Base-by-base conservation (phyloP, 805 yeast species). In the Saccharomyces eubayanus region DNA sequence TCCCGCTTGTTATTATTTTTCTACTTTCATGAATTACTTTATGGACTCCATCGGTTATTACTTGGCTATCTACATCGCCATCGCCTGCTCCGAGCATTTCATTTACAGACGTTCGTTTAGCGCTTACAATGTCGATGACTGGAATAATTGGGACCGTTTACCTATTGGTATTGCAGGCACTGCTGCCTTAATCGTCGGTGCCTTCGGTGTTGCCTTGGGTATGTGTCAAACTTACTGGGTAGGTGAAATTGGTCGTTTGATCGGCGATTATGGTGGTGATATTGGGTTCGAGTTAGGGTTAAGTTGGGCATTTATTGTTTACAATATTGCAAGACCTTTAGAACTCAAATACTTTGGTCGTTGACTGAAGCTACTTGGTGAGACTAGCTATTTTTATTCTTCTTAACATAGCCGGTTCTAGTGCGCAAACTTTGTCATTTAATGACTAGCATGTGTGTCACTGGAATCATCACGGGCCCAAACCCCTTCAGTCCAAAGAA, bases 41-140 rank as follows among this genome's bases (percentile, higher is more conserved):
- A 89, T 91, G 96, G 82, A 87, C 74, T 74, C 89, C 69, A 90
- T 91, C 70, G 94, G 88, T 61, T 90, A 91, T 77, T 90, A 92
- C 81, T 77, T 90, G 67, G 89, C 96, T 55, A 85, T 90, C 64
- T 91, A 90, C 74, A 81, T 80, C 63, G 82, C 86, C 50, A 83
- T 90, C 70, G 71, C 81, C 29, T 69, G 85, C 12, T 79, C 87
- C 36, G 96, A 90, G 72, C 96, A 90, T 71, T 83, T 87, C 68
- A 76, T 89, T 68, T 86, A 81, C 80, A 82, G 83, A 66, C 78
- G 75, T 62, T 86, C 87, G 46, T 74, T 77, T 61, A 58, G 72
- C 31, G 82, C 80, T 57, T 87, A 88, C 72, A 81, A 86, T 65
- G 74, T 83, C 59, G 80, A 75, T 48, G 79, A 77, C 59, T 85